Evolutionary conservation across 2,329 filamentous ascomycete species (phyloP), one percentile per base, ranked within the genome.

Genomic region (Aureobasidium subglaciale): DNA sequence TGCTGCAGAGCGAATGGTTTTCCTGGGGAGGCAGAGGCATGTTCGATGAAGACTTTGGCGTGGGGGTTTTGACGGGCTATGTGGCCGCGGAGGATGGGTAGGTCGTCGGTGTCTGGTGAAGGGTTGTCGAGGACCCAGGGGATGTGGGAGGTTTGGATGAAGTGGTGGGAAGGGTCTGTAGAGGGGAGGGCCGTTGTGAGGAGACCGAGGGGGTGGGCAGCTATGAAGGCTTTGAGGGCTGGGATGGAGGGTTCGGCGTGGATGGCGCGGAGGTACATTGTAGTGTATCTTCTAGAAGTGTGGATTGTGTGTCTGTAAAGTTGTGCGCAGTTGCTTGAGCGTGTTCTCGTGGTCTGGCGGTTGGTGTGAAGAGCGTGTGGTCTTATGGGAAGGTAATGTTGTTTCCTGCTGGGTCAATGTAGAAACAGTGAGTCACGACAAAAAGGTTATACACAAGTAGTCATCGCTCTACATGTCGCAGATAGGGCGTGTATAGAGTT

Each of bases 51-150:
- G 18, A 77, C 75, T 65, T 86, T 85, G 63, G 72, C 71, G 61
- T 87, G 84, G 0, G 84, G 83, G 60, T 88, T 88, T 32, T 74
- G 72, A 27, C 78, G 73, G 0, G 84, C 83, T 25, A 87, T 67
- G 61, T 88, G 85, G 3, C 81, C 83, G 2, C 83, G 75, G 3
- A 88, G 72, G 3, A 63, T 65, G 2, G 73, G 74, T 1, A 73
- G 64, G n/a, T 75, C 70, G 13, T n/a, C 11, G 18, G 37, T 10
- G 2, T 25, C 32, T 27, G 45, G n/a, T 10, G 45, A 34, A 15
- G 32, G 8, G 0, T 69, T 70, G 30, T 75, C 70, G 57, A 86
- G 68, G 0, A 85, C 63, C 62, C 76, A 85, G 0, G 83, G 83
- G 16, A 86, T 78, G 61, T 86, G 83, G 52, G 73, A 83, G 50